Evolutionary conservation across 164 flowering plant genomes (phyloP).

Genomic region (Malania oleifera): DNA sequence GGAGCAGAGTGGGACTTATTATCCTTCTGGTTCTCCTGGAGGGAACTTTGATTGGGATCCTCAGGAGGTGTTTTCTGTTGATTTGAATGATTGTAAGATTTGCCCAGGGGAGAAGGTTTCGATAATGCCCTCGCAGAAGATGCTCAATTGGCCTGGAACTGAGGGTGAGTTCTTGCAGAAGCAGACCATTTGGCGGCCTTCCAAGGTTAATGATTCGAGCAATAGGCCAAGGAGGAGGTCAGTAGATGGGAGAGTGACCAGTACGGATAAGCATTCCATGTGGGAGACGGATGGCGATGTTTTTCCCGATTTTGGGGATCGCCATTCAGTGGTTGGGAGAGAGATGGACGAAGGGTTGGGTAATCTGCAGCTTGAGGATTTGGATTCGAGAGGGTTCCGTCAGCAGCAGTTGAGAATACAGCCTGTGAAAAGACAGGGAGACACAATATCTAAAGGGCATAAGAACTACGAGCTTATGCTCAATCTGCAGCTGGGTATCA

Average conservation of each 20-base stretch:
- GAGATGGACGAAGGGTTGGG: slow-evolving; percentile 17
- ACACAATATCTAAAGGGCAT: slow-evolving; percentile 62
- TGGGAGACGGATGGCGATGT: slow-evolving; percentile 17
- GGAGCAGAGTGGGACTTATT: slow-evolving; percentile 61
- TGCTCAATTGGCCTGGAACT: slow-evolving; percentile 27
- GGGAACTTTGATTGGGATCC: slow-evolving; percentile 42
- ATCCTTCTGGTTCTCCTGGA: slow-evolving; percentile 33
- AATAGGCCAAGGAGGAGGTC: slow-evolving; percentile 26
- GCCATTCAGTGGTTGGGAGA: slow-evolving; percentile 4
- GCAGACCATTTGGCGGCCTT: slow-evolving; percentile 9
- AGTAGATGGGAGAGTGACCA: slow-evolving; percentile 33
- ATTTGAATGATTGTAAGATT: slow-evolving; percentile 31
- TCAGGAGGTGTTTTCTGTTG: slow-evolving; percentile 27
- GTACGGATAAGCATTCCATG: neutral
- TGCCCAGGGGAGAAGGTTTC: slow-evolving; percentile 29
- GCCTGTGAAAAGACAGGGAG: slow-evolving; percentile 51
- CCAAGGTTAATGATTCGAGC: slow-evolving; percentile 4
- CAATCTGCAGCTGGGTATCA: slow-evolving; percentile 78
- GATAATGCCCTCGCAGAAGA: slow-evolving; percentile 48
- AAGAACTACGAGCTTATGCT: slow-evolving; percentile 87
- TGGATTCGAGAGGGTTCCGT: slow-evolving; percentile 7
- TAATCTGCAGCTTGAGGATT: slow-evolving; percentile 14
- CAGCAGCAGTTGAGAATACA: slow-evolving; percentile 14
- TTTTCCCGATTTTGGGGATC: too few species aligned
- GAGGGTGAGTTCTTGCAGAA: slow-evolving; percentile 18